A percentile compares a stretch with the other conserved stretches of the same genome.
These are phyloP conservation scores for Lipomyces sp. DNA, from an alignment of 805 yeast species.

Conservation along the genomic window DNA sequence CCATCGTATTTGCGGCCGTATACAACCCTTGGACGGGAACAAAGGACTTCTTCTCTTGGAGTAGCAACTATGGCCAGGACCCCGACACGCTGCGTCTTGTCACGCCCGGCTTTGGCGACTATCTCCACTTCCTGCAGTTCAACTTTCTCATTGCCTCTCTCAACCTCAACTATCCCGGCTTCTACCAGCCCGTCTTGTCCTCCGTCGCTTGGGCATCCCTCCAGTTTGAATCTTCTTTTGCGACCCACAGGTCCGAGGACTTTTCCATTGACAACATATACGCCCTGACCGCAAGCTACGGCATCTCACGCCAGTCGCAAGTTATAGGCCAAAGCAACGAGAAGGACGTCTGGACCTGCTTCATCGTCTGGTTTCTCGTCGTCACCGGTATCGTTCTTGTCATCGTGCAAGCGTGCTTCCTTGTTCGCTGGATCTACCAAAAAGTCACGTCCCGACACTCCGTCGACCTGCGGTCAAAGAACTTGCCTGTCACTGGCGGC, in stretches of 20 bases:
- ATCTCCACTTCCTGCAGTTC: constrained; percentile 55
- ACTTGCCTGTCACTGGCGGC: constrained; percentile 34
- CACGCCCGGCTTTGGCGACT: constrained; percentile 52
- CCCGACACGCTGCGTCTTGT: constrained; percentile 51
- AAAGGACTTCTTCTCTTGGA: constrained; percentile 52
- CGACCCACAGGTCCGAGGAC: constrained; percentile 11
- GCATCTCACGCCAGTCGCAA: constrained; percentile 10
- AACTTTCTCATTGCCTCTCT: constrained; percentile 56
- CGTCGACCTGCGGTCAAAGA: constrained; percentile 31
- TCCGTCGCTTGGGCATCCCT: constrained; percentile 55
- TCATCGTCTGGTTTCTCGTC: constrained; percentile 36
- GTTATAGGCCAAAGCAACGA: constrained; percentile 29
- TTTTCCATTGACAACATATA: constrained; percentile 17
- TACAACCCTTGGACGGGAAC: constrained; percentile 57
- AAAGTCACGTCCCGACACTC: constrained; percentile 17
- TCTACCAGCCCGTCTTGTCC: constrained; percentile 54
- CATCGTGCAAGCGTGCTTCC: constrained; percentile 19
- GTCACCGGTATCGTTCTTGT: constrained; percentile 27
- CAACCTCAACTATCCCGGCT: constrained; percentile 56
- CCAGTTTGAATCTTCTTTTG: constrained; percentile 35
- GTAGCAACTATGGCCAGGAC: constrained; percentile 56
- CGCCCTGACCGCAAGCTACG: constrained; percentile 24
- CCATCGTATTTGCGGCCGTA: constrained; percentile 41
- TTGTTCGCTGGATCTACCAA: constrained; percentile 17
- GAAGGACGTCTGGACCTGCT: constrained; percentile 38